Conservation (phyloP, 768 basidiomycete species). For the Dacryopinax primogenitus region DNA sequence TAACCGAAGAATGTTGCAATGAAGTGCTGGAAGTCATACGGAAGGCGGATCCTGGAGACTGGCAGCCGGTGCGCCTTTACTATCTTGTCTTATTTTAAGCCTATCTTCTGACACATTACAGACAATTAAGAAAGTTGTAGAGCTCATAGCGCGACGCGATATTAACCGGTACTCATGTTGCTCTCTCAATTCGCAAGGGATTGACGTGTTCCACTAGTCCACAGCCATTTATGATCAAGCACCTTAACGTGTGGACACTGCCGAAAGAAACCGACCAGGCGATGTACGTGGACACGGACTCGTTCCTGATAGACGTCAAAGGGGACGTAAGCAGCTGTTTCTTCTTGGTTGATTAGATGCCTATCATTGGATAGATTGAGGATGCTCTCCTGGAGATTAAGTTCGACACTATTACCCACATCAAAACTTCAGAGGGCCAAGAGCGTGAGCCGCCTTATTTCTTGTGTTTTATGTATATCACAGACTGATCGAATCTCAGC, state of each 20-base stretch:
- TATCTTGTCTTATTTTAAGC: background rate
- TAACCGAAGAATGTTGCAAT: background rate
- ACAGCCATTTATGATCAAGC: background rate
- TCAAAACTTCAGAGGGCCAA: background rate
- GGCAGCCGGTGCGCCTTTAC: background rate
- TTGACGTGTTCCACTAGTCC: background rate
- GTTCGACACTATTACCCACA: background rate
- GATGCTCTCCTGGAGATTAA: background rate
- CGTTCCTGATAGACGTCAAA: background rate
- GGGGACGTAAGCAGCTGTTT: background rate
- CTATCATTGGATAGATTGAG: background rate
- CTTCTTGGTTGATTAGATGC: background rate
- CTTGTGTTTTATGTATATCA: too few species aligned
- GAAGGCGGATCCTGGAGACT: background rate
- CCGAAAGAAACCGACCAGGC: background rate
- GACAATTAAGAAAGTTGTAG: background rate
- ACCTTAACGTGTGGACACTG: background rate
- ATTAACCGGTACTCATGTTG: background rate
- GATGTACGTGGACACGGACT: background rate
- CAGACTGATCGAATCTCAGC: background rate
- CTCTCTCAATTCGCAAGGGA: too few species aligned
- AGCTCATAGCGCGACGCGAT: background rate
- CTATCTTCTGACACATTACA: background rate
- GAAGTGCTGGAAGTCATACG: background rate
- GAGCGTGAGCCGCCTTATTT: background rate